Percentiles rank a stretch among this genome's conserved stretches.
phyloP scores from a whole-genome alignment of 2,329 filamentous ascomycete genomes.

The Aureobasidium melanogenum region DNA sequence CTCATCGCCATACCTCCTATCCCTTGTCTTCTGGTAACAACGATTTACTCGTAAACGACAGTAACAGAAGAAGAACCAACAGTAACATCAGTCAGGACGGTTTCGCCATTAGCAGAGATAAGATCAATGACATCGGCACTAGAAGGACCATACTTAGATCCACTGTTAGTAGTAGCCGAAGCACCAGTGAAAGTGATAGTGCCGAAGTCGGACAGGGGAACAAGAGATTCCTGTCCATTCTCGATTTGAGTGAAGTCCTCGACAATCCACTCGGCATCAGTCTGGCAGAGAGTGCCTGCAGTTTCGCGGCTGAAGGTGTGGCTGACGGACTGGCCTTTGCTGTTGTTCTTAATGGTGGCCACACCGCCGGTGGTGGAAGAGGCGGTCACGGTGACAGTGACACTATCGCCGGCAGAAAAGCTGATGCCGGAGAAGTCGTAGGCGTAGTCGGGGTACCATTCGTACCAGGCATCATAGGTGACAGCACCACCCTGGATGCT shows the following conservation, averaged over 20 bases:
- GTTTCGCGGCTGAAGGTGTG: conserved; percentile 42
- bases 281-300: conserved; percentile 38
- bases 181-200: conserved; percentile 35
- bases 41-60: not conserved
- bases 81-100: conserved; percentile 2
- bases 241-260: conserved; percentile 13
- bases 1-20: too few species aligned
- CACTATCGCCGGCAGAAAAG: conserved; percentile 37
- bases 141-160: conserved; percentile 11
- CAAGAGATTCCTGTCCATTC: conserved; percentile 25
- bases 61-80: conserved; percentile 6
- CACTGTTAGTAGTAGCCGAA: conserved; percentile 26
- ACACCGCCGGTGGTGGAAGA: conserved; percentile 34
- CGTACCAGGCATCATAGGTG: conserved; percentile 50
- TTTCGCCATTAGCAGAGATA: not conserved
- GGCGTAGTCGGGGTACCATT: conserved; percentile 52
- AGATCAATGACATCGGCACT: conserved; percentile 1
- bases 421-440: conserved; percentile 42
- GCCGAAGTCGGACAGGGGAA: conserved; percentile 41
- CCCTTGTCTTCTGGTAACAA: too few species aligned
- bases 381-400: conserved; percentile 33
- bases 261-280: conserved; percentile 52
- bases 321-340: conserved; percentile 42
- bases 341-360: conserved; percentile 43
- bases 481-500: conserved; percentile 35